Evolutionary conservation across 306 rosid species (phyloP).

Genomic region (Cucumis hystrix): DNA sequence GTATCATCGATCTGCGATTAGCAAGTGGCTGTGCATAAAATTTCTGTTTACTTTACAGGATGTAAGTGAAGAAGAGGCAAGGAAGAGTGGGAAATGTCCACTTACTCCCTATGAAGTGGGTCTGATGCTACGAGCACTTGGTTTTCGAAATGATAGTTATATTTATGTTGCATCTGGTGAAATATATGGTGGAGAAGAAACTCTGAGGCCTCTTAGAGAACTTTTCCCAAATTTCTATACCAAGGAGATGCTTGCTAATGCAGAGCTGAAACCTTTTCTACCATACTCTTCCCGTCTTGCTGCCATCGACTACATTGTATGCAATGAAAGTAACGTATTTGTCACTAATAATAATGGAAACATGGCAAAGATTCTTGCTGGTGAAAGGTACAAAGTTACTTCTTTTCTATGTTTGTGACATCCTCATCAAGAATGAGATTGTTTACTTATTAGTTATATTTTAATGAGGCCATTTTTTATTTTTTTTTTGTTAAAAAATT

Average conservation of each 20-base stretch:
- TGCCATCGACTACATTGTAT: constrained; percentile 89
- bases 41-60: constrained; percentile 35
- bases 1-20: background rate
- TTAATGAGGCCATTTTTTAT: background rate
- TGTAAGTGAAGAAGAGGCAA: constrained; percentile 70
- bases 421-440: background rate
- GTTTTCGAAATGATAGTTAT: constrained; percentile 76
- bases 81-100: constrained; percentile 98
- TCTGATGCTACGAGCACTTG: constrained; percentile 89
- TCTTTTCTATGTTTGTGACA: background rate
- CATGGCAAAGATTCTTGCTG: constrained; percentile 98
- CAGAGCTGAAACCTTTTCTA: constrained; percentile 73
- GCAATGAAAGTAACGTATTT: constrained; percentile 92
- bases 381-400: constrained; percentile 56
- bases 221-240: constrained; percentile 92
- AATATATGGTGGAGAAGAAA: constrained; percentile 95
- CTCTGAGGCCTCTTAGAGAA: constrained; percentile 75
- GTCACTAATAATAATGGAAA: constrained; percentile 94
- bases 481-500: background rate
- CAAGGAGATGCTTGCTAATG: constrained; percentile 80
- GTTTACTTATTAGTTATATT: background rate
- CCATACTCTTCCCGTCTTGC: constrained; percentile 92
- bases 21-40: background rate
- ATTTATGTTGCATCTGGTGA: constrained; percentile 97
- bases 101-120: constrained; percentile 95